Evolutionary conservation across 352 stramenopile species (phyloP).

Genomic region (Phytopythium kandeliae): DNA sequence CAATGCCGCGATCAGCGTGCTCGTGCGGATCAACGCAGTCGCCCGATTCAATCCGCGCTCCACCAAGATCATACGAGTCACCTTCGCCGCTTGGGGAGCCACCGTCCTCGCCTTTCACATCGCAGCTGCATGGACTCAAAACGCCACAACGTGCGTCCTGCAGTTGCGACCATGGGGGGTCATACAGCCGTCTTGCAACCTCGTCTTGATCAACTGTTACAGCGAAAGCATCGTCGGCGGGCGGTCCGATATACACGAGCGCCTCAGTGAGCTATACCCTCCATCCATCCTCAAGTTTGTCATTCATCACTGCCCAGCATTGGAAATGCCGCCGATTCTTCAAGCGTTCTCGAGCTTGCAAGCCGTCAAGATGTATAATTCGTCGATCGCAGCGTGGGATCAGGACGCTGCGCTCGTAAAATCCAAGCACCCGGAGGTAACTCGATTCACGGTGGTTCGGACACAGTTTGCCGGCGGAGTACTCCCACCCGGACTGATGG

Average conservation of each 20-base stretch:
- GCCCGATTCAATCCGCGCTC: neutral
- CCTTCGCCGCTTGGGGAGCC: constrained; percentile 1
- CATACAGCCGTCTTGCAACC: constrained; percentile 22
- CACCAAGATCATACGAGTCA: no score
- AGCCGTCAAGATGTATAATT: constrained; percentile 26
- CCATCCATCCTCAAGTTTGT: constrained; percentile 14
- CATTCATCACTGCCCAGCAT: constrained; percentile 19
- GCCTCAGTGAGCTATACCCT: constrained; percentile 14
- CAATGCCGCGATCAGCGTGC: neutral
- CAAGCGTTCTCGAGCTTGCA: constrained; percentile 12
- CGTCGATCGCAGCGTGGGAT: constrained; percentile 13
- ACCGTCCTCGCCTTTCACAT: constrained; percentile 4
- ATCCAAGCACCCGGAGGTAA: constrained; percentile 10
- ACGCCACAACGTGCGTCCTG: constrained; percentile 18
- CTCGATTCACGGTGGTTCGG: constrained; percentile 15
- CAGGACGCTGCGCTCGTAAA: constrained; percentile 10
- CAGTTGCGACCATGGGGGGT: constrained; percentile 33
- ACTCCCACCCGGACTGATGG: constrained; percentile 3
- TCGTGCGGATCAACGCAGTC: neutral
- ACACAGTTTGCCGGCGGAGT: constrained; percentile 11
- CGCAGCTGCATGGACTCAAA: neutral
- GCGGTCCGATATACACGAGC: constrained; percentile 1
- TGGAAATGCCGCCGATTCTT: constrained; percentile 21
- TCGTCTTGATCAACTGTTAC: constrained; percentile 32
- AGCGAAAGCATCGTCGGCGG: constrained; percentile 9